Conservation (phyloP, 352 stramenopile genomes). For the Ochromonadaceae sp. region DNA sequence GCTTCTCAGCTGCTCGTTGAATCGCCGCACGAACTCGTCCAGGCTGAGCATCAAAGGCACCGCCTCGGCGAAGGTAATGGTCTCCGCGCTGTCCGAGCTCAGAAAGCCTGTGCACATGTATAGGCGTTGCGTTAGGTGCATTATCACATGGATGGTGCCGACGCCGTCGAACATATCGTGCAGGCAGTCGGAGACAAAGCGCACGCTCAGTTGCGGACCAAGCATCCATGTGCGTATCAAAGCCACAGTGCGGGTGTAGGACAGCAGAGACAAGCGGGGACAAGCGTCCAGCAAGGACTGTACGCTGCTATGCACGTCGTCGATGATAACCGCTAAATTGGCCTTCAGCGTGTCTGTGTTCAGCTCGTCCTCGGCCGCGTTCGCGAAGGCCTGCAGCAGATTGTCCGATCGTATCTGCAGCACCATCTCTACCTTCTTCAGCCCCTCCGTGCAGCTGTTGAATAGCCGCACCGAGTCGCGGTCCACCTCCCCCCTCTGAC, state of each 20-base stretch:
- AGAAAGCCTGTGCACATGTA: slow-evolving; percentile 1
- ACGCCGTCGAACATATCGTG: slow-evolving; percentile 12
- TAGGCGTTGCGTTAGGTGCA: not conserved
- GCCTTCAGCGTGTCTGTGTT: not conserved
- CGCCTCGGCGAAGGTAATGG: not conserved
- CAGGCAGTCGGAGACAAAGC: not conserved
- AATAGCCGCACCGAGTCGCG: not conserved
- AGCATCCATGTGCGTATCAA: slow-evolving; percentile 1
- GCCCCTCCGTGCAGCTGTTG: slow-evolving; percentile 1
- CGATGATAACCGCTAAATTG: not conserved
- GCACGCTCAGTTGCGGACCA: not conserved
- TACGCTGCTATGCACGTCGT: not conserved
- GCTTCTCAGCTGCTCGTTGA: not conserved
- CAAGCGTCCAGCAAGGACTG: slow-evolving; percentile 9
- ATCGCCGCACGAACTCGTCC: slow-evolving; percentile 6
- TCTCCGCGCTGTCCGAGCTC: not conserved
- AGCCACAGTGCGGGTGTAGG: not conserved
- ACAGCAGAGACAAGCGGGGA: not conserved
- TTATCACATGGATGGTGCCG: not conserved
- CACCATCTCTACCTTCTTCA: slow-evolving; percentile 14
- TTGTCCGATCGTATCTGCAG: not conserved
- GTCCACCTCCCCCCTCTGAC: not conserved
- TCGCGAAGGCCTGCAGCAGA: not conserved
- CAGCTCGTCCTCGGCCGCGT: not conserved
- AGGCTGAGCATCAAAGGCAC: not conserved